These are phyloP conservation scores for Cladosporium phlei DNA, from an alignment of 2,329 filamentous ascomycete species.

Conservation along the genomic window DNA sequence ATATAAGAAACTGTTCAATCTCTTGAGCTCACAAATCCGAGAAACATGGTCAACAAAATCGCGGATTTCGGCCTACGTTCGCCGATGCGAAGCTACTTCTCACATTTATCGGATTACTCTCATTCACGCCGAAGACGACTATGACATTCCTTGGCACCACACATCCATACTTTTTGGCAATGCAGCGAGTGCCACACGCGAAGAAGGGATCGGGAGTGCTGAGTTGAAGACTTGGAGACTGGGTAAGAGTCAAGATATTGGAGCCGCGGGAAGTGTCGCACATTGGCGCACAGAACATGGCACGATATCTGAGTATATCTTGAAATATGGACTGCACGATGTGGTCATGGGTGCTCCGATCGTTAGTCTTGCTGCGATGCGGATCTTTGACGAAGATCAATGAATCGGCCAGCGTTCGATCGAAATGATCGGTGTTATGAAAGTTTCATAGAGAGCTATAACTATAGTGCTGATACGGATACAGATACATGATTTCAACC, in stretches of 20 bases:
- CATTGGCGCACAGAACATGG: constrained; percentile 46
- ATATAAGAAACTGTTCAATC: constrained; percentile 44
- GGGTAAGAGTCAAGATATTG: constrained; percentile 37
- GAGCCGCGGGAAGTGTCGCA: constrained; percentile 48
- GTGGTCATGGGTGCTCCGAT: constrained; percentile 55
- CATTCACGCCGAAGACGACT: constrained; percentile 51
- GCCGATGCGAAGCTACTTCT: constrained; percentile 30
- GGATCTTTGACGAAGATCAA: constrained; percentile 45
- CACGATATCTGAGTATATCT: constrained; percentile 50
- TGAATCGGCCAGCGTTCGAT: too few species aligned
- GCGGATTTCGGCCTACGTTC: constrained; percentile 44
- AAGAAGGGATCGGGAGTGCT: constrained; percentile 37
- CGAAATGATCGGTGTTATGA: too few species aligned
- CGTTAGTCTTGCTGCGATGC: constrained; percentile 48
- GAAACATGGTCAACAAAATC: constrained; percentile 50
- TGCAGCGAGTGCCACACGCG: constrained; percentile 47
- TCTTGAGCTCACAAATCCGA: constrained; percentile 45
- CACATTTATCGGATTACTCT: constrained; percentile 44
- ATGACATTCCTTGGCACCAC: constrained; percentile 49
- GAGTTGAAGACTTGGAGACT: constrained; percentile 45
- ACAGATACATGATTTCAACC: too few species aligned
- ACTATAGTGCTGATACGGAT: too few species aligned
- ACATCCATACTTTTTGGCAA: constrained; percentile 51
- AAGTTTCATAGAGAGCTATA: too few species aligned
- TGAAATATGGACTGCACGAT: constrained; percentile 55